Base-by-base conservation (phyloP, 352 stramenopile genomes). In the Pythium aquatile region DNA sequence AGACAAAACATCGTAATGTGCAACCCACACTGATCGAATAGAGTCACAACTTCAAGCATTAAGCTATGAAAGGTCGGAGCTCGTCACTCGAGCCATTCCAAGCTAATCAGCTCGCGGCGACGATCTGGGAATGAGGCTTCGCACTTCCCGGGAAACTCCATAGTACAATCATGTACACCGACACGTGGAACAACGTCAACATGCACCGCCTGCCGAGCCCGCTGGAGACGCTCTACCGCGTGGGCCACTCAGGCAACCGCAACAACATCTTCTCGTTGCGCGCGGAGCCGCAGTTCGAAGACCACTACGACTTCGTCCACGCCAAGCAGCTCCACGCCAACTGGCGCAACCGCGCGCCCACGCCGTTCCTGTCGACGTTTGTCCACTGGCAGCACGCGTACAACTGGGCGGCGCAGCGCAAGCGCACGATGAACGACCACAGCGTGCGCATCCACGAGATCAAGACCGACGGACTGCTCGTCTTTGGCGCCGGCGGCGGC, bases 331-430 rank as follows among this genome's bases (percentile, higher is more conserved):
- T 30, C 6, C 48, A 55, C 48, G 16, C 24, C 10, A 24, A 55
- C 48, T 55, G 48, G 48, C 10, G 11, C 48, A 55, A 14, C 48
- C 26, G 48, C 26, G 48, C 11, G 9, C 24, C 28, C n/a, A 55
- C 48, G 48, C 48, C 48, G 28, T 55, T 55, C 48, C 26, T 55
- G 28, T 55, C 48, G 48, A 24, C 48, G 48, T 55, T 55, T 14
- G 8, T 24, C 28, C 7, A 55, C 11, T 28, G 35, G 13, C 16
- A 24, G 13, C 48, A 55, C 28, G 48, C 48, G 28, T n/a, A 30
- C 11, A 55, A 55, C 48, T 55, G 48, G 48, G 48, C 48, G 28
- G 11, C 14, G 28, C 48, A 55, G 11, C 48, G 48, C 13, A 33
- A 40, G 13, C 17, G 11, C 28, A 17, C n/a, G 5, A 55, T 55